These are phyloP conservation scores for Phytophthora ohioensis DNA, from an alignment of 352 stramenopile species.

Conservation along the genomic window DNA sequence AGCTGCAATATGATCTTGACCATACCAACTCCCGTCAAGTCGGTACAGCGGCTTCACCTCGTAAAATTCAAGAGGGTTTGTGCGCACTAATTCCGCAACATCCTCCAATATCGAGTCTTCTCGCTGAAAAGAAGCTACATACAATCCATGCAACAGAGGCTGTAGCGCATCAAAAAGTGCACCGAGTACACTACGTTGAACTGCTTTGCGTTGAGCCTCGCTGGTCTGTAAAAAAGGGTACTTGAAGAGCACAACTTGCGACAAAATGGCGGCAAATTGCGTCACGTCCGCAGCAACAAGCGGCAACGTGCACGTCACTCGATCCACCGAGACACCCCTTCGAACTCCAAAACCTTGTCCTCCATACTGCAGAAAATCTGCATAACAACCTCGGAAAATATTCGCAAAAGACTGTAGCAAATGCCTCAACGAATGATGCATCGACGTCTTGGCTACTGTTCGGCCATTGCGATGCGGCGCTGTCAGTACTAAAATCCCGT, in stretches of 20 bases:
- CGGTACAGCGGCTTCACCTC: constrained; percentile 56
- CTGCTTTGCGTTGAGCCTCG: constrained; percentile 7
- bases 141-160: constrained; percentile 64
- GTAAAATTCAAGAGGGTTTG: constrained; percentile 46
- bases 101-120: constrained; percentile 58
- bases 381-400: constrained; percentile 62
- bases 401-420: constrained; percentile 53
- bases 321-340: constrained; percentile 10
- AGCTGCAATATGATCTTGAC: constrained; percentile 4
- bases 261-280: constrained; percentile 59
- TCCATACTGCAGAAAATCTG: constrained; percentile 31
- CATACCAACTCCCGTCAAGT: constrained; percentile 58
- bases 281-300: constrained; percentile 60
- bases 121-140: constrained; percentile 48
- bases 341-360: constrained; percentile 16
- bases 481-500: constrained; percentile 47
- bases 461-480: constrained; percentile 51
- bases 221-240: constrained; percentile 42
- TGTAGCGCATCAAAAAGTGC: constrained; percentile 74
- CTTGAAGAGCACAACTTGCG: constrained; percentile 68
- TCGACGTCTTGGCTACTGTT: constrained; percentile 43
- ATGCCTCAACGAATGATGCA: constrained; percentile 58
- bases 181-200: constrained; percentile 59
- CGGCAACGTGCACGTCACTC: constrained; percentile 45
- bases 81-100: constrained; percentile 38